Evolutionary conservation across 2,329 filamentous ascomycete genomes (phyloP).

Genomic region (Penicillium sp.): DNA sequence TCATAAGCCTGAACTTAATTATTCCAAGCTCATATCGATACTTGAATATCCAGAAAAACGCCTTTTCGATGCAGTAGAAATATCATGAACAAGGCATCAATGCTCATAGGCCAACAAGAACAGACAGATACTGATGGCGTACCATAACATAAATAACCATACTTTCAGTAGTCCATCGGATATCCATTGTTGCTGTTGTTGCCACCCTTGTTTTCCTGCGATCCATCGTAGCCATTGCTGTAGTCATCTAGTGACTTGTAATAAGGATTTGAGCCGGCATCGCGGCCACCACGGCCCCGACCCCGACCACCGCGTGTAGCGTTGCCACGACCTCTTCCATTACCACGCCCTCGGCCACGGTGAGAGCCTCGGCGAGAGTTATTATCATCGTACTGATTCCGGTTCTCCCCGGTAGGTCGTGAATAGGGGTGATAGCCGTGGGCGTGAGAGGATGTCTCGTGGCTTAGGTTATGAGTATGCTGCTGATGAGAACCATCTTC

Average conservation of each 20-base stretch:
- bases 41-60: neutral
- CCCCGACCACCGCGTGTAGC: conserved; percentile 43
- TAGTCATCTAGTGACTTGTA: conserved; percentile 70
- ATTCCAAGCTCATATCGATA: neutral
- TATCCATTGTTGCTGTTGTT: conserved; percentile 27
- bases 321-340: conserved; percentile 32
- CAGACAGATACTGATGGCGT: neutral
- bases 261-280: conserved; percentile 41
- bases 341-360: conserved; percentile 38
- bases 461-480: conserved; percentile 20
- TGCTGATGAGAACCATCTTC: conserved; percentile 47
- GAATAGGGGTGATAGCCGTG: conserved; percentile 26
- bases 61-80: neutral
- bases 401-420: conserved; percentile 28
- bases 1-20: neutral
- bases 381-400: conserved; percentile 40
- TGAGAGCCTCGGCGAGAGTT: conserved; percentile 37
- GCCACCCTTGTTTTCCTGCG: conserved; percentile 31
- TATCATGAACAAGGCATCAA: neutral
- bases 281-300: conserved; percentile 51
- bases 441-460: conserved; percentile 18
- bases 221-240: conserved; percentile 29
- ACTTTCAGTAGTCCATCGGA: conserved; percentile 37
- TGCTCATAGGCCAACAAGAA: neutral
- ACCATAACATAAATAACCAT: neutral